These are phyloP conservation scores for Poa annua DNA, from an alignment of 176 grass and related monocot species.

Conservation along the genomic window DNA sequence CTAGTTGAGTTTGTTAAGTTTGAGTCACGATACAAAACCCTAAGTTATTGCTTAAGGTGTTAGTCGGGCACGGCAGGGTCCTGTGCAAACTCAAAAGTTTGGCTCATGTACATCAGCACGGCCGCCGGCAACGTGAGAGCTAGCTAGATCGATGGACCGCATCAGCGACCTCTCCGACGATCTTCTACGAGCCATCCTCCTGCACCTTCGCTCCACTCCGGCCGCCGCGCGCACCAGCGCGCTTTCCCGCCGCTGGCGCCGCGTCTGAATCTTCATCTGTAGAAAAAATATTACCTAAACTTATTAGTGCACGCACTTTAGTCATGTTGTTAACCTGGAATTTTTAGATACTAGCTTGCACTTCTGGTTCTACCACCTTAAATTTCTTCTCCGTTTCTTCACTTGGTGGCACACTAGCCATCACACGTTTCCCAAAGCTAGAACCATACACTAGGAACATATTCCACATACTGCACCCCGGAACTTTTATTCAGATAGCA, in stretches of 20 bases:
- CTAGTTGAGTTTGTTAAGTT: too few species aligned
- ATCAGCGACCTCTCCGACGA: not conserved
- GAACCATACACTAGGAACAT: conserved; percentile 5
- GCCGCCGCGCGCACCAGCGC: not conserved
- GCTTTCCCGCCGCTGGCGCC: not conserved
- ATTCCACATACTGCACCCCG: not conserved
- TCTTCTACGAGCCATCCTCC: not conserved
- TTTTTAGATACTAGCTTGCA: too few species aligned
- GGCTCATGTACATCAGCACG: not conserved
- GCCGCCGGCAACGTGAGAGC: too few species aligned
- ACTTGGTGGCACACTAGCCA: not conserved
- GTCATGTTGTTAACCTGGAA: too few species aligned
- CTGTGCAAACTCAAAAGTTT: not conserved
- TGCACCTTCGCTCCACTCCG: not conserved
- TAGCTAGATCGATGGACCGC: not conserved
- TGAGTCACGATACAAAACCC: too few species aligned
- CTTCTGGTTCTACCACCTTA: not conserved
- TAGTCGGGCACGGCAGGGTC: too few species aligned
- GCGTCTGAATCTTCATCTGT: too few species aligned
- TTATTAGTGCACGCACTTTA: too few species aligned
- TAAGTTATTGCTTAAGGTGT: too few species aligned
- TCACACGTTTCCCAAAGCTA: not conserved
- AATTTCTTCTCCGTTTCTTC: not conserved
- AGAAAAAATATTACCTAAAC: too few species aligned
- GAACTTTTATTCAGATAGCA: not conserved